Base-by-base conservation (phyloP, 2,329 filamentous ascomycete species). In the Fusarium citri region DNA sequence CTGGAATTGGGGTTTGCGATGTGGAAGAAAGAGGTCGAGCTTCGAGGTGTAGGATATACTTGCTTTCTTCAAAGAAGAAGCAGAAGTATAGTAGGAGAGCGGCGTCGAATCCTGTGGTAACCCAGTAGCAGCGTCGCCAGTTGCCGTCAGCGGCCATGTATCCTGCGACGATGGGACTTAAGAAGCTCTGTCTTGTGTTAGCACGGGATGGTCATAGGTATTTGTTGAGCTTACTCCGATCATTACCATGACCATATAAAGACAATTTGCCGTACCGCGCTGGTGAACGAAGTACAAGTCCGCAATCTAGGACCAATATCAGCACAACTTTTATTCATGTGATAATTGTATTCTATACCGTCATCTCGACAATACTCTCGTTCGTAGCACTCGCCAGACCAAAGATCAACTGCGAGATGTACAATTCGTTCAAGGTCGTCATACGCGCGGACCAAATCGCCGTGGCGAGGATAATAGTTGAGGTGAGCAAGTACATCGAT, bases 371-470 rank as follows among this genome's bases (percentile, higher is more conserved):
- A 12, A 80, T 76, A 2, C 78, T 76, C 53, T 82, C 79, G 22
- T 81, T 81, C 2, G 78, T 78, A 2, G 79, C 76, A 11, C 78
- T 80, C 6, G 79, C 79, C 16, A 82, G 54, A 0, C 80, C 80
- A 11, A 76, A 73, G 0, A 78, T 58, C 0, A 72, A 25, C 23
- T 77, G 77, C 25, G 61, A 67, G 4, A 74, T 51, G 30, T 71
- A 64, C 43, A 78, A 55, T 5, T 77, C 73, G 2, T 66, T 46
- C 5, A 53, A 30, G 0, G 71, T 75, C 59, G 73, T 76, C 40
- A 63, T 59, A 3, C 28, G 28, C 2, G 74, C 73, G 10, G 69
- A 68, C 76, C 77, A 78, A 11, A 69, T 64, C 2, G 66, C 60
- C 3, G 58, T 42, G 8, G 64, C 76, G 2, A 74, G 68, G 55